These are phyloP conservation scores for Beta macrorhiza DNA, from an alignment of 179 eudicot species.

Conservation along the genomic window DNA sequence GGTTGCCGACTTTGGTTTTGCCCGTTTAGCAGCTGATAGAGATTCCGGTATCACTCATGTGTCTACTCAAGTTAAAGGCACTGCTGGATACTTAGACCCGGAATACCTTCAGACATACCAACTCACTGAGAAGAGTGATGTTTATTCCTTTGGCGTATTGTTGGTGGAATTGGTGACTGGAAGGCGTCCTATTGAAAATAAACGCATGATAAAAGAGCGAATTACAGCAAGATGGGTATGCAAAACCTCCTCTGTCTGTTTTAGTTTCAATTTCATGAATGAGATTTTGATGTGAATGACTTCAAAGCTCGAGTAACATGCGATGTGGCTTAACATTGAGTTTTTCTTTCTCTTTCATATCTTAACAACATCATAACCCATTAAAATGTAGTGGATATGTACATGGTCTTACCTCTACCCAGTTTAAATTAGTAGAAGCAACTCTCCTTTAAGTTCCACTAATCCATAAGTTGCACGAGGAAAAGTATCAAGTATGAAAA, in stretches of 20 bases:
- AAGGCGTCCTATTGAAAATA: constrained; percentile 80
- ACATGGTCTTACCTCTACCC: not conserved
- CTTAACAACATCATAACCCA: too few relatives aligned
- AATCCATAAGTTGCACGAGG: too few relatives aligned
- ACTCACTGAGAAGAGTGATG: constrained; percentile 92
- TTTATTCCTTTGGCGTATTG: constrained; percentile 88
- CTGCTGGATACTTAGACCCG: constrained; percentile 98
- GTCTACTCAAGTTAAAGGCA: constrained; percentile 94
- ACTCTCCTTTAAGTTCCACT: not conserved
- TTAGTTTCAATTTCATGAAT: not conserved
- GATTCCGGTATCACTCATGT: constrained; percentile 76
- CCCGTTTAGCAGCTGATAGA: constrained; percentile 61
- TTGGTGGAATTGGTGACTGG: constrained; percentile 85
- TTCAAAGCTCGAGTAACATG: not conserved
- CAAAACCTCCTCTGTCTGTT: not conserved
- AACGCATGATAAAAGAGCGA: constrained; percentile 55
- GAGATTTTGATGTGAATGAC: not conserved
- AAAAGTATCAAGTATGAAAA: too few relatives aligned
- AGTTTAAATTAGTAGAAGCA: not conserved
- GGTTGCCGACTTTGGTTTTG: constrained; percentile 97
- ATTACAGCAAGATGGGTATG: constrained; percentile 86
- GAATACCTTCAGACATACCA: constrained; percentile 82
- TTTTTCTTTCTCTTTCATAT: too few relatives aligned
- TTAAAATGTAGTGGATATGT: not conserved
- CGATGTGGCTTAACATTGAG: not conserved